phyloP scores from a whole-genome alignment of 257 asterid species.

The Jaltomata sinuosa region DNA sequence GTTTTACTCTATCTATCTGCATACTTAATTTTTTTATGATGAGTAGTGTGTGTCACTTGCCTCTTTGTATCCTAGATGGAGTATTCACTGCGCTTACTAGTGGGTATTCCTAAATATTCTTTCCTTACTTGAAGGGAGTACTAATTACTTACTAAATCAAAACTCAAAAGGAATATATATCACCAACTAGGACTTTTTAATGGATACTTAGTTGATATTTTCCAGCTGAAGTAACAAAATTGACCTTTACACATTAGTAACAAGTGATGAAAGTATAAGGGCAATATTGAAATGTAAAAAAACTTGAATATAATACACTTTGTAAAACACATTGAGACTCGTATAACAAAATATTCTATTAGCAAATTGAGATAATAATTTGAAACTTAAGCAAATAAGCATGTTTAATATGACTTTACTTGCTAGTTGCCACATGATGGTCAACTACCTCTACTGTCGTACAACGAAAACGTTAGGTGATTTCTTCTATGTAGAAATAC shows the following conservation, averaged over 20 bases:
- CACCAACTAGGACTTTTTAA: background rate
- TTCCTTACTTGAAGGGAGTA: background rate
- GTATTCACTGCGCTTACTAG: no score
- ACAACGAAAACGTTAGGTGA: background rate
- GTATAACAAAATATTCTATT: background rate
- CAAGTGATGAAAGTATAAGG: background rate
- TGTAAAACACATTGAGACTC: background rate
- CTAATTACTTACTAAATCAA: background rate
- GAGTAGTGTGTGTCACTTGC: no score
- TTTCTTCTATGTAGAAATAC: background rate
- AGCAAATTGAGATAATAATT: background rate
- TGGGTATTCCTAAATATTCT: no score
- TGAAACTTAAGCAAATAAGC: background rate
- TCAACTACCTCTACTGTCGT: background rate
- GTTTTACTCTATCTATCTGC: no score
- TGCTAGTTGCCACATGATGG: background rate
- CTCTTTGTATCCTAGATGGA: no score
- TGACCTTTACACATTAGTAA: background rate
- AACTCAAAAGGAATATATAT: background rate
- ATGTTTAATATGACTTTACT: background rate
- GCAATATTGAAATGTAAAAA: background rate
- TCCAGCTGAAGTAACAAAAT: background rate
- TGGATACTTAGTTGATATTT: background rate
- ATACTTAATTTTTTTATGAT: no score
- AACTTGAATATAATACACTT: background rate